Base-by-base conservation (phyloP, 2,329 filamentous ascomycete genomes). In the Fusarium transvaalense region DNA sequence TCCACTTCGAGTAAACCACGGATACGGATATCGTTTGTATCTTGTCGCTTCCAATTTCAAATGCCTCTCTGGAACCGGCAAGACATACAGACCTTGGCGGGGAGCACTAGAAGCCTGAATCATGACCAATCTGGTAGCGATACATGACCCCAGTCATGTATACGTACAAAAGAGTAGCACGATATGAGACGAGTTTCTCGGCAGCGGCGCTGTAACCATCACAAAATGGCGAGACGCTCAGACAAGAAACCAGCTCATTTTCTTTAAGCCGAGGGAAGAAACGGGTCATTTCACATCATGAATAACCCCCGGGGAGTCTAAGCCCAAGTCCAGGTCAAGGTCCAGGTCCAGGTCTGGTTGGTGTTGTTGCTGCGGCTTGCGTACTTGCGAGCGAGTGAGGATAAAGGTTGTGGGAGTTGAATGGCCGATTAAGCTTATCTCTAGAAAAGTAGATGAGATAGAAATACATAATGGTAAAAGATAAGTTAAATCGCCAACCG, bases 401-500 rank as follows among this genome's bases (percentile, higher is more conserved):
- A 60, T 57, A 43, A 60, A 64, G 56, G 41, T 38, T 13, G 35
- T 42, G 25, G 51, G 57, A 69, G 54, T 47, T 68, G 62, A 61
- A 61, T 58, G 61, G 60, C 61, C 38, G 63, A 68, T 48, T 48
- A 53, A 53, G 58, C 77, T 78, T 78, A 78, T 78, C 77, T 77
- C 54, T 69, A 53, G 55, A 56, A 67, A 69, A 68, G 43, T 15
- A 68, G 57, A 78, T 72, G 73, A 78, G 72, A 79, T 78, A 71
- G 72, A 76, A 80, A 79, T 80, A 80, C 78, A 76, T 79, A 80
- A 80, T 79, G 72, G 65, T 34, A 74, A 77, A 75, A 70, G 74
- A 76, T 76, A 76, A 63, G 59, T 61, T 61, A 41, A 46, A 71
- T 64, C 66, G 55, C 52, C 52, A 27, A 50, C 47, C 23, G 32